These are phyloP conservation scores for Cytospora mali DNA, from an alignment of 2,329 filamentous ascomycete species.

Conservation along the genomic window DNA sequence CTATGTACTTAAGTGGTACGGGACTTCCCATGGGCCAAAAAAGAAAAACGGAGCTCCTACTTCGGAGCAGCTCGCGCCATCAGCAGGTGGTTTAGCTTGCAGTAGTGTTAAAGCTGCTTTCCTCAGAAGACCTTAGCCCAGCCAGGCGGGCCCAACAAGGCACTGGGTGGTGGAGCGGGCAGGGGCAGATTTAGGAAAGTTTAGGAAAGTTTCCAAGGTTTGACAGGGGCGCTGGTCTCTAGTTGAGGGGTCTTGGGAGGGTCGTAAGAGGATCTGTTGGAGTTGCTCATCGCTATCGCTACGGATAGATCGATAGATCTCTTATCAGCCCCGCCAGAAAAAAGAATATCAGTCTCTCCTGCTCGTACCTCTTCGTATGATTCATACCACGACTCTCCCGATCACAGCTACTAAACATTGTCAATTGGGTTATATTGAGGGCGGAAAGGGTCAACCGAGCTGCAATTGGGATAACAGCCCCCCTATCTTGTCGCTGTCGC, in stretches of 20 bases:
- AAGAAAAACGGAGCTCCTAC: neutral
- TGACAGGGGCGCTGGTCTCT: neutral
- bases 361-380: constrained; percentile 20
- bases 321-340: constrained; percentile 25
- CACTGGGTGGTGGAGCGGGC: neutral
- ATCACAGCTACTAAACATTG: constrained; percentile 13
- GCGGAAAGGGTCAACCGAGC: constrained; percentile 22
- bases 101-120: neutral
- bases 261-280: constrained; percentile 11
- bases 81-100: neutral
- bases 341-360: constrained; percentile 11
- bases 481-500: constrained; percentile 21
- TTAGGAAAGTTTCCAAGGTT: neutral
- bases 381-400: constrained; percentile 17
- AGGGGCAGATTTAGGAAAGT: neutral
- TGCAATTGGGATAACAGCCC: constrained; percentile 24
- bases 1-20: too few species aligned
- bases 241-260: neutral
- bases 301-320: constrained; percentile 13
- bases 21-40: neutral
- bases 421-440: constrained; percentile 29
- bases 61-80: neutral
- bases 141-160: neutral
- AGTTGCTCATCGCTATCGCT: constrained; percentile 3
- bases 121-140: neutral